Evolutionary conservation across 2,329 filamentous ascomycete species (phyloP).

Genomic region (Blastomyces emzantsi): DNA sequence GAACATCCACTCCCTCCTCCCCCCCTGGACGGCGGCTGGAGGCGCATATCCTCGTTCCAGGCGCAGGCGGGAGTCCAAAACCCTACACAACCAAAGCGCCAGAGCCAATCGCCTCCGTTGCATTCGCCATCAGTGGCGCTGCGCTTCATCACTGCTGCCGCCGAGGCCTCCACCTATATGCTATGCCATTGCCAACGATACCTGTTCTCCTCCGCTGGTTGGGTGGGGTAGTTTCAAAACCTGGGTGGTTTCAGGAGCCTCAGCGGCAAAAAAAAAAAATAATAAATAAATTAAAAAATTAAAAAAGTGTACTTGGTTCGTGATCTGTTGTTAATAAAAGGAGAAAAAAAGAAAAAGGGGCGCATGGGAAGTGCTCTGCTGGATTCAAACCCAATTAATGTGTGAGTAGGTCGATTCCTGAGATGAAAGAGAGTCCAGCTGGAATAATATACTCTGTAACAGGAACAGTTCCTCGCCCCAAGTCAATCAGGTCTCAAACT

Average conservation of each 20-base stretch:
- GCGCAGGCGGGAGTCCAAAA: background rate
- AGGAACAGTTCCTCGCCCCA: background rate
- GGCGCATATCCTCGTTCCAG: constrained; percentile 5
- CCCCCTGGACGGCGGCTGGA: background rate
- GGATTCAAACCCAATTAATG: too few species aligned
- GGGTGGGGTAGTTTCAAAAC: background rate
- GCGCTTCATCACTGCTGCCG: background rate
- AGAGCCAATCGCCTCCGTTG: background rate
- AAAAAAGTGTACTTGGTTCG: too few species aligned
- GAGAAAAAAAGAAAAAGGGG: too few species aligned
- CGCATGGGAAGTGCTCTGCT: too few species aligned
- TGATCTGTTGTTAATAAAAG: too few species aligned
- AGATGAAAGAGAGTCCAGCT: too few species aligned
- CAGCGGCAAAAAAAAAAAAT: background rate
- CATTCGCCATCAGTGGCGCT: background rate
- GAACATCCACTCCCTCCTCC: background rate
- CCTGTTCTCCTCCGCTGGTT: background rate
- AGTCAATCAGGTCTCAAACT: background rate
- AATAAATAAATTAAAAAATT: too few species aligned
- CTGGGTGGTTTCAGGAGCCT: background rate
- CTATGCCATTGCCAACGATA: background rate
- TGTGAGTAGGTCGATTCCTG: background rate
- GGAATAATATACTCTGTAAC: background rate
- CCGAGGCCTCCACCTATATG: background rate
- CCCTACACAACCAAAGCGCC: background rate